A percentile compares a stretch with the other conserved stretches of the same genome.
Evolutionary conservation across 164 flowering plant genomes (phyloP).

Genomic region (Kalanchoe fedtschenkoi): DNA sequence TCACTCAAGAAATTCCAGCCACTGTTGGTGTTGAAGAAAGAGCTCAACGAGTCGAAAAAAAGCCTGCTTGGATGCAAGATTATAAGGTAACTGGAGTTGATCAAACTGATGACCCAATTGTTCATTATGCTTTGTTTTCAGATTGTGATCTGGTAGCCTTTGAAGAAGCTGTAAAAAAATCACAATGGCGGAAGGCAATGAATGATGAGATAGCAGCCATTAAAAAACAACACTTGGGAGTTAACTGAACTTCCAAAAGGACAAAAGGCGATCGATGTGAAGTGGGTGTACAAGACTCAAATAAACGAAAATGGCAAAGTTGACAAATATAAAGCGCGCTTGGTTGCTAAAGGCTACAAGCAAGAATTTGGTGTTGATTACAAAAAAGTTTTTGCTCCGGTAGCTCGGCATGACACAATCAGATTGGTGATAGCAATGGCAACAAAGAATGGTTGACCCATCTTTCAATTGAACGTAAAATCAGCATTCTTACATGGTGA

Average conservation of each 20-base stretch:
- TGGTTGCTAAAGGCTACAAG: conserved; percentile 1
- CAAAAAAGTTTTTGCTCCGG: neutral
- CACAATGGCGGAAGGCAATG: neutral
- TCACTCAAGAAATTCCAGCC: neutral
- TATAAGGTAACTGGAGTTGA: neutral
- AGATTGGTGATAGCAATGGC: neutral
- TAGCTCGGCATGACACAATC: neutral
- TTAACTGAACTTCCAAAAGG: neutral
- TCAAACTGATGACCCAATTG: neutral
- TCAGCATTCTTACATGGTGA: neutral
- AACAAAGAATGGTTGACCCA: neutral
- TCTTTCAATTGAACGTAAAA: neutral
- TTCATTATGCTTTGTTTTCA: neutral
- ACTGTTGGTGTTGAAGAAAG: neutral
- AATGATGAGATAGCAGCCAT: neutral
- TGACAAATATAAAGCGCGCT: neutral
- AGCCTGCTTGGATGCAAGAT: neutral
- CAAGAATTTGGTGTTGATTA: conserved; percentile 1
- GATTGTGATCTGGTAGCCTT: neutral
- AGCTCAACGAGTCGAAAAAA: neutral
- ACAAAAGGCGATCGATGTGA: neutral
- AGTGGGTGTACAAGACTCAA: neutral
- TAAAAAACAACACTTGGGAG: neutral
- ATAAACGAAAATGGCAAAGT: neutral
- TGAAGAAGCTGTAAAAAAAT: neutral